Evolutionary conservation across 495 filamentous ascomycete species (phyloP).

Genomic region (Neurospora hispaniola): DNA sequence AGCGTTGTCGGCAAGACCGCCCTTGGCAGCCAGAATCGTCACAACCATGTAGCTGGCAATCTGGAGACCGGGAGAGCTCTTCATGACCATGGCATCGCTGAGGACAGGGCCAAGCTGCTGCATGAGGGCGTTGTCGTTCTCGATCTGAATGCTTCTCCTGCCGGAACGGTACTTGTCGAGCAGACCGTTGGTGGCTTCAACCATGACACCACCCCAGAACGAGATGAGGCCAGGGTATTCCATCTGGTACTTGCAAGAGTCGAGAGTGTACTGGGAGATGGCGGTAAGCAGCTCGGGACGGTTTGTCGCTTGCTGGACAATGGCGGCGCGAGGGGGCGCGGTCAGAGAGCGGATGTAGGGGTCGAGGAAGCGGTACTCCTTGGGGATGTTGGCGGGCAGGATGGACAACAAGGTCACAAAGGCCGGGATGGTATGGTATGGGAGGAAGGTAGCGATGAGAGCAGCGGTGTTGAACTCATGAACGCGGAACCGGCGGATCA

Average conservation of each 20-base stretch:
- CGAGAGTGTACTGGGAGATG: slow-evolving; percentile 64
- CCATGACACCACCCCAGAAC: slow-evolving; percentile 79
- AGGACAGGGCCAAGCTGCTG: slow-evolving; percentile 64
- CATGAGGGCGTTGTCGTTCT: slow-evolving; percentile 70
- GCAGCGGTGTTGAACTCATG: slow-evolving; percentile 81
- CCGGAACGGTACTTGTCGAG: slow-evolving; percentile 66
- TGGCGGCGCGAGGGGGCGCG: slow-evolving; percentile 62
- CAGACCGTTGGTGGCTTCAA: slow-evolving; percentile 71
- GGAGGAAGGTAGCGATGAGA: slow-evolving; percentile 79
- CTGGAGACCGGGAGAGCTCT: slow-evolving; percentile 61
- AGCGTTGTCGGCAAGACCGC: slow-evolving; percentile 59
- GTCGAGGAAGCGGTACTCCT: slow-evolving; percentile 70
- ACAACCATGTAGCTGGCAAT: slow-evolving; percentile 85
- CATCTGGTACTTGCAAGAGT: slow-evolving; percentile 52
- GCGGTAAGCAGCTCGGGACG: slow-evolving; percentile 57
- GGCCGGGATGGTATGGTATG: slow-evolving; percentile 73
- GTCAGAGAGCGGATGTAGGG: slow-evolving; percentile 70
- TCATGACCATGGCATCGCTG: slow-evolving; percentile 62
- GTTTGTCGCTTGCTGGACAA: slow-evolving; percentile 69
- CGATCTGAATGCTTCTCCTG: slow-evolving; percentile 50
- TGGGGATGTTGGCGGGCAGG: slow-evolving; percentile 58
- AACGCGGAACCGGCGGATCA: slow-evolving; percentile 77
- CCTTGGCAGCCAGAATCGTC: slow-evolving; percentile 73
- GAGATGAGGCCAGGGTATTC: slow-evolving; percentile 66
- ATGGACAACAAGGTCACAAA: slow-evolving; percentile 77